Evolutionary conservation across 768 basidiomycete species (phyloP), one percentile per base, ranked within the genome.

Genomic region (Phanerochaete carnosa): DNA sequence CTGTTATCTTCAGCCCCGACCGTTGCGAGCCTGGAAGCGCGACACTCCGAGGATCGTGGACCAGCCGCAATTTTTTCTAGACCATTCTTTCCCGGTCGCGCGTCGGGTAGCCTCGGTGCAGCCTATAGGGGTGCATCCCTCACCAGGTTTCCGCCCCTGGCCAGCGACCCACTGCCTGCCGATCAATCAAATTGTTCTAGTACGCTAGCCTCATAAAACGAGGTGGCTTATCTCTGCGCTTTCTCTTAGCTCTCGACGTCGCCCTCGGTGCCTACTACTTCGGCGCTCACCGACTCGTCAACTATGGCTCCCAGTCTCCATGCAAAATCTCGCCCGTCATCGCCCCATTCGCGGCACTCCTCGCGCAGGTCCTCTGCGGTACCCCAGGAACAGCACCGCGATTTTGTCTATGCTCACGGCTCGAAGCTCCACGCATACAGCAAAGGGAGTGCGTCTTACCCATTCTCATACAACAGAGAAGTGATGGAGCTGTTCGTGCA

Each of bases 361-460:
- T 62, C 54, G 12, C 49, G 32, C 33, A 59, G 51, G 43, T 28
- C 47, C 1, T 61, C 64, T 19, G 51, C 53, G 86, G 88, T 68
- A 79, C 75, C 58, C 80, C 80, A 53, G n/a, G 33, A 25, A 15
- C 54, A 37, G 32, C 35, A 39, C 33, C 23, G 54, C 22, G 35
- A 55, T 28, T 88, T 88, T 67, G 67, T 79, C 43, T 70, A 73
- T 65, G 88, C 86, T 64, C 69, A 86, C 66, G 88, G 88, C 45
- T 81, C 80, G 47, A 78, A 77, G 55, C 85, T 87, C 62, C 89
- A 90, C 69, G 78, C 81, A 19, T 86, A 84, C 68, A 84, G 87
- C 64, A 80, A 78, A 39, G 86, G 88, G 69, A 89, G 90, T 73
- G 90, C 87, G 2, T 90, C 89, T 1, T 92, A 92, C 75, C 90